Conservation (phyloP, 306 rosid species). For the Gastrolobium villosum region DNA sequence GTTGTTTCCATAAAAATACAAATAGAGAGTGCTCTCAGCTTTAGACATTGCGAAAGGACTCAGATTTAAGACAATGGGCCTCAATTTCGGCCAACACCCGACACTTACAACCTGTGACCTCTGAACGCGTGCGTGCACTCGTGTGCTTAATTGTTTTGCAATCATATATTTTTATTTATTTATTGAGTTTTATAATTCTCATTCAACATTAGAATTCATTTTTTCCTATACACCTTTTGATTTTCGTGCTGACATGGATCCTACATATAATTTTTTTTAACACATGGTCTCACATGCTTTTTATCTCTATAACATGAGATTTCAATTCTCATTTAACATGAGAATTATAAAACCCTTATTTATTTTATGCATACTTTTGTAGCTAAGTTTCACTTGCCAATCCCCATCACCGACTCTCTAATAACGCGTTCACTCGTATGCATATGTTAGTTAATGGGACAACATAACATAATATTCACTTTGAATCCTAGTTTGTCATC, state of each 20-base stretch:
- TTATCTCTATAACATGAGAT: too few species aligned
- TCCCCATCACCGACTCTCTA: constrained; percentile 38
- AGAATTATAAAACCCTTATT: too few species aligned
- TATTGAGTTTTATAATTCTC: too few species aligned
- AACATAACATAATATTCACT: background rate
- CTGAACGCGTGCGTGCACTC: constrained; percentile 57
- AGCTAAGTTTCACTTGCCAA: constrained; percentile 6
- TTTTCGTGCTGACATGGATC: too few species aligned
- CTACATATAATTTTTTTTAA: too few species aligned
- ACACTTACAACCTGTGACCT: constrained; percentile 62
- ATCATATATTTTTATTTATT: background rate
- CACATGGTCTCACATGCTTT: too few species aligned
- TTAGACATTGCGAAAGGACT: background rate
- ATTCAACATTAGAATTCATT: too few species aligned
- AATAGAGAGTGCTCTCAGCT: background rate
- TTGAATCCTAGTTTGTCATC: background rate
- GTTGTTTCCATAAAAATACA: background rate
- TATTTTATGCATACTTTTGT: background rate
- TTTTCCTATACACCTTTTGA: too few species aligned
- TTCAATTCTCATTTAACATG: too few species aligned
- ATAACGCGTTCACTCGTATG: constrained; percentile 42
- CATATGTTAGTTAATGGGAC: background rate
- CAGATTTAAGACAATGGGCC: constrained; percentile 41
- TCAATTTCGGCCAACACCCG: constrained; percentile 50
- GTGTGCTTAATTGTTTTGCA: constrained; percentile 50